Evolutionary conservation across 2,329 filamentous ascomycete species (phyloP).

Genomic region (Fusarium duplospermum): DNA sequence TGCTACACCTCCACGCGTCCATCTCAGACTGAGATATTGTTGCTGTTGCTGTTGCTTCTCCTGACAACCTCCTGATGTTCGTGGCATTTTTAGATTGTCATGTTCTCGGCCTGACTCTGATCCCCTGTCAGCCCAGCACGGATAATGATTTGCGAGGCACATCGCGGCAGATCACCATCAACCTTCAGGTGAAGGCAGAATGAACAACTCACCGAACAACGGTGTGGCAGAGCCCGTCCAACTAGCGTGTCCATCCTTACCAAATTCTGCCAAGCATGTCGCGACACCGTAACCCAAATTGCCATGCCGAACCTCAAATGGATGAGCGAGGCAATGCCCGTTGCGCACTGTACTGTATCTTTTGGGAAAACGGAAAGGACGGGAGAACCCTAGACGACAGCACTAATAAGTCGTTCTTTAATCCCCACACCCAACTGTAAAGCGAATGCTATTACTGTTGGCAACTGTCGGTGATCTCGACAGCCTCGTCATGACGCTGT

Average conservation of each 20-base stretch:
- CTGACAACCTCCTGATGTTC: neutral
- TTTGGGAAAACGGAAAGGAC: conserved; percentile 7
- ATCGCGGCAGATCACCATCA: conserved; percentile 34
- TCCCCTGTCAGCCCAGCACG: conserved; percentile 20
- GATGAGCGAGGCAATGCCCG: neutral
- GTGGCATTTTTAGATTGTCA: conserved; percentile 20
- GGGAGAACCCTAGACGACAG: neutral
- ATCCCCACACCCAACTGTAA: conserved; percentile 19
- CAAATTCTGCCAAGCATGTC: conserved; percentile 8
- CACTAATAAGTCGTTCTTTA: conserved; percentile 3
- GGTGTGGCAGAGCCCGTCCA: conserved; percentile 15
- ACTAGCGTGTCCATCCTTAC: conserved; percentile 10
- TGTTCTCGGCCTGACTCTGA: neutral
- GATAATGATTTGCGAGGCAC: conserved; percentile 17
- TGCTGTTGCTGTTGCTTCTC: neutral
- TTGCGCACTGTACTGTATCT: neutral
- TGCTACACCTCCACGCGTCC: conserved; percentile 14
- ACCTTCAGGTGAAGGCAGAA: conserved; percentile 33
- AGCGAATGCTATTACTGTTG: conserved; percentile 14
- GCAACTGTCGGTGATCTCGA: conserved; percentile 19
- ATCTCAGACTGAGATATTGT: neutral
- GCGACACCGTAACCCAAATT: neutral
- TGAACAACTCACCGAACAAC: conserved; percentile 23
- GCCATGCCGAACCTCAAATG: neutral
- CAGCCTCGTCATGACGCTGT: conserved; percentile 18